phyloP scores from a whole-genome alignment of 352 stramenopile species.

The Globisporangium ultimum region DNA sequence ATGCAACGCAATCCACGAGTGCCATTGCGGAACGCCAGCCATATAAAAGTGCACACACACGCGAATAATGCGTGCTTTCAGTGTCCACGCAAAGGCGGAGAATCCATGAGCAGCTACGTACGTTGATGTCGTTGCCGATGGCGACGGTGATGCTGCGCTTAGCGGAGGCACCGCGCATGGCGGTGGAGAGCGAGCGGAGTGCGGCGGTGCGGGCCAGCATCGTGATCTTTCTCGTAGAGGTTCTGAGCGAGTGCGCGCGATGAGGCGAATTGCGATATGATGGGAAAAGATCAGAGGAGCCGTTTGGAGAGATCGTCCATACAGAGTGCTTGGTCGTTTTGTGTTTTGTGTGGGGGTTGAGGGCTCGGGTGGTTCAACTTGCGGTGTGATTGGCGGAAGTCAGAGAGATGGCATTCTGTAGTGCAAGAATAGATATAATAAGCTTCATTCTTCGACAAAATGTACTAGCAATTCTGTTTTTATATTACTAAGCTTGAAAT shows the following conservation, averaged over 20 bases:
- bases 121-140: constrained; percentile 27
- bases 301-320: not conserved
- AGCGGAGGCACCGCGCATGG: not conserved
- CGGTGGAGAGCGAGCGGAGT: constrained; percentile 7
- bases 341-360: no score
- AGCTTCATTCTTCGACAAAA: no score
- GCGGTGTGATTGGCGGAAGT: not conserved
- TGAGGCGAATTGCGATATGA: constrained; percentile 11
- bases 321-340: no score
- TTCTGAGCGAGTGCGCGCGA: not conserved
- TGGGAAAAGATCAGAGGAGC: constrained; percentile 1
- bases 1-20: no score
- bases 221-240: not conserved
- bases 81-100: no score
- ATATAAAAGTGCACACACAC: no score
- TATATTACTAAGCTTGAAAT: no score
- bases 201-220: constrained; percentile 13
- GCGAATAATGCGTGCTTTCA: no score
- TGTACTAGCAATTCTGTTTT: no score
- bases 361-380: not conserved
- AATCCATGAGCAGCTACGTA: constrained; percentile 7
- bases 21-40: no score
- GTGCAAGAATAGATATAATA: no score
- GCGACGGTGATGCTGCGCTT: constrained; percentile 23
- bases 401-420: no score